phyloP scores from a whole-genome alignment of 768 basidiomycete species.

The Dictyophora rubrovolvata region DNA sequence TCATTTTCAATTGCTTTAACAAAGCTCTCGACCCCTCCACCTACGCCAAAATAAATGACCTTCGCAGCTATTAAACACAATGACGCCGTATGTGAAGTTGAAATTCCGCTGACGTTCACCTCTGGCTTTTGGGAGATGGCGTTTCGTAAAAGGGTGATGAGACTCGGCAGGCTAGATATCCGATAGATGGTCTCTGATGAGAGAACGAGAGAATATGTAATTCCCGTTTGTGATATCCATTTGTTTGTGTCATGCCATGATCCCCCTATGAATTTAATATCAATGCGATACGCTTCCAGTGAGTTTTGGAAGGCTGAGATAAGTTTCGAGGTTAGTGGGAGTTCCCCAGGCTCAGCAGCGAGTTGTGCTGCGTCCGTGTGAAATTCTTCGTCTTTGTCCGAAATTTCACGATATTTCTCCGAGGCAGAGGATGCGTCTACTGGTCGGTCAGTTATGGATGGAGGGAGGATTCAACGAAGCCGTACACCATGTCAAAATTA shows the following conservation, averaged over 20 bases:
- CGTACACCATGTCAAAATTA: slow-evolving; percentile 77
- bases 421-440: slow-evolving; percentile 58
- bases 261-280: slow-evolving; percentile 70
- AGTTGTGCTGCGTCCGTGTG: slow-evolving; percentile 16
- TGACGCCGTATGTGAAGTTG: slow-evolving; percentile 10
- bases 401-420: slow-evolving; percentile 30
- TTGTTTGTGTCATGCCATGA: slow-evolving; percentile 44
- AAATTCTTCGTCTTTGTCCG: slow-evolving; percentile 13
- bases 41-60: slow-evolving; percentile 90
- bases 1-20: slow-evolving; percentile 38
- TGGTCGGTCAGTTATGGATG: not conserved
- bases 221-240: slow-evolving; percentile 15
- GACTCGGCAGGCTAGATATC: slow-evolving; percentile 45
- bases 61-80: slow-evolving; percentile 82
- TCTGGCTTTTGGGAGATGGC: not conserved
- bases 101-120: not conserved
- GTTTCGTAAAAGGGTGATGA: slow-evolving; percentile 34
- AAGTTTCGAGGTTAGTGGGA: slow-evolving; percentile 57
- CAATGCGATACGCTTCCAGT: slow-evolving; percentile 41
- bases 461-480: slow-evolving; percentile 10
- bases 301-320: slow-evolving; percentile 54
- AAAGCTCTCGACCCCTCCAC: slow-evolving; percentile 77
- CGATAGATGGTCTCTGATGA: slow-evolving; percentile 93
- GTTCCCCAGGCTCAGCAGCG: slow-evolving; percentile 35
- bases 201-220: slow-evolving; percentile 57